Conservation (phyloP, 2,329 filamentous ascomycete species). For the Penicillium hesseltinei region DNA sequence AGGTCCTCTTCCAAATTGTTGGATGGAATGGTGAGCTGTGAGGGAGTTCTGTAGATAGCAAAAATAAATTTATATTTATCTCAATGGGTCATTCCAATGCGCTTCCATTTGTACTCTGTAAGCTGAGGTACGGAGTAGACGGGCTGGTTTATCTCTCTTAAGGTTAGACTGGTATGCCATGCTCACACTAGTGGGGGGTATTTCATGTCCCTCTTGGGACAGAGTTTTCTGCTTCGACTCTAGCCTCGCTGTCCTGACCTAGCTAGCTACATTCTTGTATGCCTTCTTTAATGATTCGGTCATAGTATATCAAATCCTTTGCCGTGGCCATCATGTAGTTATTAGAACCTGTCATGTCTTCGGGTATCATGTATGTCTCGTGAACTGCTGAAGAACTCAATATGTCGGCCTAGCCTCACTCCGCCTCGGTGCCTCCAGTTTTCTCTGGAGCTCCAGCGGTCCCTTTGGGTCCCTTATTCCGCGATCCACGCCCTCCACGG, state of each 20-base stretch:
- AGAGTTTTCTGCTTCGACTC: neutral
- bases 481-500: constrained; percentile 24
- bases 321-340: neutral
- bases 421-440: constrained; percentile 2
- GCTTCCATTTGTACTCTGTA: too few species aligned
- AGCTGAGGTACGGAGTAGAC: too few species aligned
- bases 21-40: constrained; percentile 41
- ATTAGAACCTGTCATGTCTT: neutral
- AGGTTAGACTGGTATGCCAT: too few species aligned
- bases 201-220: too few species aligned
- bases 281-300: too few species aligned
- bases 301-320: neutral
- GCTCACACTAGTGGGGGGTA: too few species aligned
- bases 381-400: constrained; percentile 2
- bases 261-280: neutral
- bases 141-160: too few species aligned
- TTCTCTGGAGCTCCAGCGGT: constrained; percentile 6
- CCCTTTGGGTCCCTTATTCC: constrained; percentile 23
- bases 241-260: too few species aligned
- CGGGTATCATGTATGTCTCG: constrained; percentile 11
- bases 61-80: neutral
- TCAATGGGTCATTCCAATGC: too few species aligned
- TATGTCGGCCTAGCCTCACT: neutral
- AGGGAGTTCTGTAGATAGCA: neutral
- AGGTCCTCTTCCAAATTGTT: constrained; percentile 59